phyloP scores from a whole-genome alignment of 1,284 basidiomycete species.

The Papiliotrema terrestris region DNA sequence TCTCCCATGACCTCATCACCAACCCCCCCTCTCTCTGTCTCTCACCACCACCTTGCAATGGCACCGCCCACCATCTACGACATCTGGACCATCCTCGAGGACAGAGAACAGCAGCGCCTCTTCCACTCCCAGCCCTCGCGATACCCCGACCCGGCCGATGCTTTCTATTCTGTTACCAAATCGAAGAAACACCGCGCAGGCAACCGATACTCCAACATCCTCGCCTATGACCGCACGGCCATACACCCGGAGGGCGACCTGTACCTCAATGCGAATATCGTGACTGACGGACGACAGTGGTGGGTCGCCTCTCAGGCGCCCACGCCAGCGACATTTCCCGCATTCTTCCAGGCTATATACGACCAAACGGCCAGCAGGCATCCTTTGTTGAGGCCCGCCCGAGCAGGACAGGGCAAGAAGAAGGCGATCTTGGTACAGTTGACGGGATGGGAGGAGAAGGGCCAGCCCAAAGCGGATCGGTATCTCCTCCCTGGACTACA shows the following conservation, averaged over 20 bases:
- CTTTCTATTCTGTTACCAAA: slow-evolving; percentile 29
- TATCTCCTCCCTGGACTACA: slow-evolving; percentile 31
- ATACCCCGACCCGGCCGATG: slow-evolving; percentile 7
- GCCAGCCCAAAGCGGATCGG: slow-evolving; percentile 37
- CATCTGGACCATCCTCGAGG: slow-evolving; percentile 3
- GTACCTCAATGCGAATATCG: slow-evolving; percentile 45
- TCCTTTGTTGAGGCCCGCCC: slow-evolving; percentile 3
- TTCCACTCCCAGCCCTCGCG: background rate
- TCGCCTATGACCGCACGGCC: slow-evolving; percentile 42
- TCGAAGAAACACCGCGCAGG: slow-evolving; percentile 15
- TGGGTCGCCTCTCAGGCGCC: slow-evolving; percentile 47
- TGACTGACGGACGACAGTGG: slow-evolving; percentile 27
- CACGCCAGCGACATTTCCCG: slow-evolving; percentile 24
- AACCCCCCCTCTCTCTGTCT: too few species aligned
- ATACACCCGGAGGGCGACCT: slow-evolving; percentile 15
- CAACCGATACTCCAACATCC: slow-evolving; percentile 42
- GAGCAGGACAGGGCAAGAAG: background rate
- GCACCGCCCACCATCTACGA: background rate
- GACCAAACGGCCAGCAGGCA: slow-evolving; percentile 21
- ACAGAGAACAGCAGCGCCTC: slow-evolving; percentile 5
- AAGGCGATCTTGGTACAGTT: slow-evolving; percentile 38
- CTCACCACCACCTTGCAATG: too few species aligned
- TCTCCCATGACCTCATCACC: too few species aligned
- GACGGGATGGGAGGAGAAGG: slow-evolving; percentile 39
- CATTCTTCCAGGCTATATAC: slow-evolving; percentile 37